Conservation (phyloP, 1,284 basidiomycete genomes). For the Cutaneotrichosporon mucoides region DNA sequence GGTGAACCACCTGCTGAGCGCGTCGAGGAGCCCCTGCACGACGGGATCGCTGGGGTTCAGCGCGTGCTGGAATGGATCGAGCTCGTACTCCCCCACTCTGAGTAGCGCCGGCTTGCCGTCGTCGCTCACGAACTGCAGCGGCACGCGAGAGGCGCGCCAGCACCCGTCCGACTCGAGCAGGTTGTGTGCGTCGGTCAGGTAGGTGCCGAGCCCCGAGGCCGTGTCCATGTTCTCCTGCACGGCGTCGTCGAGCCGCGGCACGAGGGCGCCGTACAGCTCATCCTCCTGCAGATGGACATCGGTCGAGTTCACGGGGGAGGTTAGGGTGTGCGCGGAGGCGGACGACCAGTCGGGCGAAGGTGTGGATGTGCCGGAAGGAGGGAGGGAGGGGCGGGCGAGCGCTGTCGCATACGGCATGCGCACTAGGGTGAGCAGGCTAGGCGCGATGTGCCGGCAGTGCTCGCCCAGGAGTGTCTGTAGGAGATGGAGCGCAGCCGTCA, state of each 20-base stretch:
- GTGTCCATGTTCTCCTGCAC: constrained; percentile 65
- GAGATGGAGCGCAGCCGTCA: constrained; percentile 71
- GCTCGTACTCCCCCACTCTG: constrained; percentile 15
- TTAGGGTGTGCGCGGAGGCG: neutral
- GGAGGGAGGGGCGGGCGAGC: constrained; percentile 23
- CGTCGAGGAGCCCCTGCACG: constrained; percentile 65
- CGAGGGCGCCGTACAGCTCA: constrained; percentile 71
- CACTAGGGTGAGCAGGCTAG: constrained; percentile 64
- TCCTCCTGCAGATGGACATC: constrained; percentile 37
- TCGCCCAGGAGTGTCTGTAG: constrained; percentile 67
- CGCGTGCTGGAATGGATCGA: constrained; percentile 52
- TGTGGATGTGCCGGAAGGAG: neutral
- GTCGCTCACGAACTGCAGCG: constrained; percentile 22
- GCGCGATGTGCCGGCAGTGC: constrained; percentile 64
- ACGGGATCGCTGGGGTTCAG: constrained; percentile 76
- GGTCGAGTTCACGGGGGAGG: constrained; percentile 20
- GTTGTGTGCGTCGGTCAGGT: constrained; percentile 36
- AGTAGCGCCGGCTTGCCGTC: constrained; percentile 22
- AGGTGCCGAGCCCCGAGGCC: constrained; percentile 64
- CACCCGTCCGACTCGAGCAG: constrained; percentile 31
- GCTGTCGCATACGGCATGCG: constrained; percentile 59
- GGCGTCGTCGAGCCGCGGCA: constrained; percentile 74
- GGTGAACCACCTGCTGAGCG: constrained; percentile 71
- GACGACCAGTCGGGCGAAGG: too few relatives aligned
- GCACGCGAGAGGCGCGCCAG: constrained; percentile 23